Evolutionary conservation across 202 grass and related monocot species (phyloP), one percentile per base, ranked within the genome.

Genomic region (Zizania palustris): DNA sequence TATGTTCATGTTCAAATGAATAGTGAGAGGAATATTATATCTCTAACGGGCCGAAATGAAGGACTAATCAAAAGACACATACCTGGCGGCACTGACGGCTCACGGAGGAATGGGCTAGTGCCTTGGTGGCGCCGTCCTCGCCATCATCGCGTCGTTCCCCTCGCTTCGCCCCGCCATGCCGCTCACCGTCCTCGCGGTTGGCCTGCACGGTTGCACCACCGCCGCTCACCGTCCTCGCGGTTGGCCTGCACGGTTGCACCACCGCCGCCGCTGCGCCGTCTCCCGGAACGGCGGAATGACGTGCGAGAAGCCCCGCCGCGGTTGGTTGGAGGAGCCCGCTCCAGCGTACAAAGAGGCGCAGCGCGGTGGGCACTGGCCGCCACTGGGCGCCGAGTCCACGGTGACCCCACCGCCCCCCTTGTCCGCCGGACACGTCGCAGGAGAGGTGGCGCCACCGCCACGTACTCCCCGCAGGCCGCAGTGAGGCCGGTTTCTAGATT

Each of bases 21-120:
- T n/a, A n/a, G n/a, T n/a, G n/a, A n/a, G n/a, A n/a, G n/a, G n/a
- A n/a, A n/a, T n/a, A n/a, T n/a, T 67, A 15, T 46, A 39, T 41
- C 39, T 76, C 71, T 57, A 14, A 54, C 45, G 13, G 41, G 54
- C 16, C 6, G 19, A 81, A 45, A 60, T 43, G 49, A 28, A 28
- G 28, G 45, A 63, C 11, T 60, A 28, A 11, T 14, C 20, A 43
- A 34, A 11, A 22, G 19, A 13, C 38, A 50, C 5, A 37, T 57
- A 90, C 96, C 96, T 98, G 7, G 91, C 89, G 42, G 95, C 48
- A 71, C 87, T 85, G 70, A 98, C 74, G 44, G 83, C 83, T 91
- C 95, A 98, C 38, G 91, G 91, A 3, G 95, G 95, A 63, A 92
- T 5, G 10, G 89, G 87, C 83, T 98, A n/a, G n/a, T n/a, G n/a